These are phyloP conservation scores for Mycena kentingensis DNA, from an alignment of 768 basidiomycete species.

Conservation along the genomic window DNA sequence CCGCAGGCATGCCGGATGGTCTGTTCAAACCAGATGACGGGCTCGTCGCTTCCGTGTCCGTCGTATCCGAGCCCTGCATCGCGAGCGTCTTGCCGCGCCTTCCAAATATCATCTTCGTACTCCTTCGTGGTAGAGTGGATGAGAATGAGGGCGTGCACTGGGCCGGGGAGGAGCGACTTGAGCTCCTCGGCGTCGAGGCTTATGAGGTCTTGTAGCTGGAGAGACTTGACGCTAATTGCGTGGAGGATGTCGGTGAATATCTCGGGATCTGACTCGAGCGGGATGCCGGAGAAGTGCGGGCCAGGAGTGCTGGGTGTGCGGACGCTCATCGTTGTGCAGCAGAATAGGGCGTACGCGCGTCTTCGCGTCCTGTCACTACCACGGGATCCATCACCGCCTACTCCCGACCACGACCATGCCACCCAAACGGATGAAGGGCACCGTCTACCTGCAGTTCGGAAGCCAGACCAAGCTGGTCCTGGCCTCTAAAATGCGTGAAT, in stretches of 20 bases:
- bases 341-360: too few relatives aligned
- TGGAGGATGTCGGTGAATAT: too few relatives aligned
- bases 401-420: too few relatives aligned
- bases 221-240: too few relatives aligned
- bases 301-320: too few relatives aligned
- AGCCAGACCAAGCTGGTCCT: background rate
- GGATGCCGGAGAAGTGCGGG: too few relatives aligned
- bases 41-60: conserved; percentile 13
- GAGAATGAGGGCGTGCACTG: conserved; percentile 17
- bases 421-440: too few relatives aligned
- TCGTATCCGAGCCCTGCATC: conserved; percentile 16
- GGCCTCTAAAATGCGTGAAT: background rate
- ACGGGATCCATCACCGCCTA: too few relatives aligned
- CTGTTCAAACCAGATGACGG: conserved; percentile 22
- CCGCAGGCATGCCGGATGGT: conserved; percentile 22
- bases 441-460: background rate
- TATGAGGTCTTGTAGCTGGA: too few relatives aligned
- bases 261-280: too few relatives aligned
- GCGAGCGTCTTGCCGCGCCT: conserved; percentile 12
- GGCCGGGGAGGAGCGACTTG: conserved; percentile 5
- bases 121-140: conserved; percentile 13
- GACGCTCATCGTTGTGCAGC: too few relatives aligned
- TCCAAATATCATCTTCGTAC: conserved; percentile 13
- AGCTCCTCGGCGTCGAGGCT: conserved; percentile 10
- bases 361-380: too few relatives aligned